A percentile compares a stretch with the other conserved stretches of the same genome.
These are phyloP conservation scores for Scenedesmus sp. DNA, from an alignment of 163 green algal genomes.

Conservation along the genomic window DNA sequence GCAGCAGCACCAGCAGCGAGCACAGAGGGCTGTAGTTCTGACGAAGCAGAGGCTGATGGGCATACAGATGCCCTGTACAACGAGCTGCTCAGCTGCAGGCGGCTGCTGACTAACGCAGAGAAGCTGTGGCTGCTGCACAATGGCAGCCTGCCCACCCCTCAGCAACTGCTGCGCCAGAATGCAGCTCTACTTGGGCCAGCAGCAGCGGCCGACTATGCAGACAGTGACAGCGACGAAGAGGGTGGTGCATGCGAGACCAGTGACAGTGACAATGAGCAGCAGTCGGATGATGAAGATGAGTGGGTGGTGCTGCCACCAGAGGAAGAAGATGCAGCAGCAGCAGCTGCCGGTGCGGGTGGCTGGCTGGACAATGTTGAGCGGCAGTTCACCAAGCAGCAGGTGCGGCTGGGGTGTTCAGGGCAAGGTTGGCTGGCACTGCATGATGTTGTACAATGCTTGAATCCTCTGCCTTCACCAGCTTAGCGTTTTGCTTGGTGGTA, in stretches of 20 bases:
- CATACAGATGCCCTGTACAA: not conserved
- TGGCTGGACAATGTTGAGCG: not conserved
- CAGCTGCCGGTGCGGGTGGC: not conserved
- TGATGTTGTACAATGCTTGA: not conserved
- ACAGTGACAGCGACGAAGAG: not conserved
- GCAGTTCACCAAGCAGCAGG: slow-evolving; percentile 49
- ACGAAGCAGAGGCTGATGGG: not conserved
- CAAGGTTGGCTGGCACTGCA: not conserved
- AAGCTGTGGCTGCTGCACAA: slow-evolving; percentile 33
- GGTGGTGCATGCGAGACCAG: not conserved
- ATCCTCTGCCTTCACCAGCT: not conserved
- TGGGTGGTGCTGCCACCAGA: slow-evolving; percentile 10
- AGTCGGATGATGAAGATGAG: slow-evolving; percentile 1
- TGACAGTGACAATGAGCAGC: not conserved
- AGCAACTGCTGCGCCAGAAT: slow-evolving; percentile 20
- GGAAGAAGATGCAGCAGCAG: slow-evolving; percentile 14
- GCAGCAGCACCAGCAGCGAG: slow-evolving; percentile 31
- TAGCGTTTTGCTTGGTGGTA: not conserved
- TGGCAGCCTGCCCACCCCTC: not conserved
- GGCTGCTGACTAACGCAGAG: slow-evolving; percentile 25
- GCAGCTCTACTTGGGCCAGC: not conserved
- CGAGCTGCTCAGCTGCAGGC: slow-evolving; percentile 5
- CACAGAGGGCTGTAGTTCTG: not conserved
- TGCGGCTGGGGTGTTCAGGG: not conserved
- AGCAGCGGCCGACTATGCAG: not conserved